Evolutionary conservation across 2,329 filamentous ascomycete species (phyloP), one percentile per base, ranked within the genome.

Genomic region (Cephalotrichum gorgonifer): DNA sequence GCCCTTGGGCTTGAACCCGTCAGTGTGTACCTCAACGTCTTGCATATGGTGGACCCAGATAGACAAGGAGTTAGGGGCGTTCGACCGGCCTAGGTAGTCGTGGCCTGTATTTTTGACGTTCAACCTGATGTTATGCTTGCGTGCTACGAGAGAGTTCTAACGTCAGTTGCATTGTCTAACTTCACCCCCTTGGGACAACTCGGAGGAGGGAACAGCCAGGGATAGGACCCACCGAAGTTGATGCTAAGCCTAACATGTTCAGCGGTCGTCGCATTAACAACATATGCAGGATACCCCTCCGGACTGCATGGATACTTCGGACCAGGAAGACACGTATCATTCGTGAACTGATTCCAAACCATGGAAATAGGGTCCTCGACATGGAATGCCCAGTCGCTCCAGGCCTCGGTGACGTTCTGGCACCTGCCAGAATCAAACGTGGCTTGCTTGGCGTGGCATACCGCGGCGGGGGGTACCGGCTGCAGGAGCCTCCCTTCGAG

Each of bases 241-340:
- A 70, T 48, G 3, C 61, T 57, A 7, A 57, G 56, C 11, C 50
- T 55, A 11, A 68, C 58, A 50, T 72, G 62, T 3, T 54, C 50
- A 1, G 56, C 31, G 1, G 51, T 51, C 1, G 55, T 57, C 2
- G 63, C 65, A 17, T 66, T 60, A 31, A 72, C 61, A 7, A 64
- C 60, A 46, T 71, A 71, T 14, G 52, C 54, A 2, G 69, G 63
- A 44, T 70, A 70, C 48, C 66, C 71, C 6, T 73, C 72, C 8
- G 73, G 50, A 0, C 60, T 54, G 51, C 74, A 75, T 1, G 61
- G 61, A 0, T 66, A 35, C 20, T 8, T 9, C 8, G 27, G n/a
- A 47, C 35, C 28, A n/a, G 44, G 28, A 7, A 47, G 30, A 22
- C 44, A 47, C 20, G 44, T 35, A 23, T 47, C n/a, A 8, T 39